phyloP scores from a whole-genome alignment of 345 rosid species.

The Aquilaria malaccensis region DNA sequence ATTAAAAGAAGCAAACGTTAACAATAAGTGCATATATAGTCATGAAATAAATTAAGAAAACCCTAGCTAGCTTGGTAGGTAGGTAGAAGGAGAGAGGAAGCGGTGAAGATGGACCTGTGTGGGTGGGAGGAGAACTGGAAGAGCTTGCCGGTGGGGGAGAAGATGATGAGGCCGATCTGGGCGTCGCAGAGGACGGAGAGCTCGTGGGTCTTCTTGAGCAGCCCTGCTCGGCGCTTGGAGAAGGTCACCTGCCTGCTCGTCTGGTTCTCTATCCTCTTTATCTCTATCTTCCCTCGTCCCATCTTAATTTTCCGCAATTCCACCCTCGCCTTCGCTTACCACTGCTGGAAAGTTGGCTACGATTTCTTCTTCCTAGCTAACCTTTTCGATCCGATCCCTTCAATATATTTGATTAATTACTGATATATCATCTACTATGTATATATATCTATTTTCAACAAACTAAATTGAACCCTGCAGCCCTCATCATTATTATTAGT shows the following conservation, averaged over 20 bases:
- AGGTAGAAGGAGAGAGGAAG: conserved; percentile 1
- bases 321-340: too few relatives aligned
- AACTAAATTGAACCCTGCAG: too few relatives aligned
- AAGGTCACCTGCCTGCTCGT: conserved; percentile 18
- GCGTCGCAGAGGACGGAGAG: conserved; percentile 20
- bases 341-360: too few relatives aligned
- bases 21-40: too few relatives aligned
- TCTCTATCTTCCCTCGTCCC: conserved; percentile 21
- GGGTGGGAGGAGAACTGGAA: conserved; percentile 15
- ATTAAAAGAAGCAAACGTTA: too few relatives aligned
- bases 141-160: conserved; percentile 19
- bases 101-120: not conserved
- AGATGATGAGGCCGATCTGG: conserved; percentile 22
- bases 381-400: not conserved
- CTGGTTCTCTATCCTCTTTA: conserved; percentile 22
- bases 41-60: too few relatives aligned
- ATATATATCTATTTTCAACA: not conserved
- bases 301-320: not conserved
- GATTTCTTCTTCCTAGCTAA: not conserved
- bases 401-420: too few relatives aligned
- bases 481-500: too few relatives aligned
- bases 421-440: not conserved
- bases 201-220: conserved; percentile 19
- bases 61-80: too few relatives aligned
- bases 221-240: conserved; percentile 17